Percentiles rank a stretch among this genome's conserved stretches.
Conservation (phyloP, 2,329 filamentous ascomycete genomes). For the Incumbomyces delicatus region DNA sequence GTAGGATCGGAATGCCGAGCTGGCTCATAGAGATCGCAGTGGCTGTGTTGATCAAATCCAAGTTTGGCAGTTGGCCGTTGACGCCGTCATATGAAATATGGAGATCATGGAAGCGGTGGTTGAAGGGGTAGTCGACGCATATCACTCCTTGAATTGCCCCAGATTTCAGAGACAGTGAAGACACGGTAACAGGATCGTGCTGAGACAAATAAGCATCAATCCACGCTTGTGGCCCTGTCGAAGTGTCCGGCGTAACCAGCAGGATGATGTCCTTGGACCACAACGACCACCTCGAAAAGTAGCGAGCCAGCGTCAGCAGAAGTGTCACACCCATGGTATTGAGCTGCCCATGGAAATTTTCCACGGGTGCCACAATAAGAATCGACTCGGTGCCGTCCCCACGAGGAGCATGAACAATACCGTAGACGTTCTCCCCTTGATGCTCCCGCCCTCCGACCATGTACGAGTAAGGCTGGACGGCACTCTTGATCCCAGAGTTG, state of each 20-base stretch:
- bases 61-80: constrained; percentile 89
- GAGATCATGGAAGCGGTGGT: constrained; percentile 73
- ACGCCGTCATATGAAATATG: constrained; percentile 92
- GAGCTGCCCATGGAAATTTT: constrained; percentile 64
- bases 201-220: constrained; percentile 94
- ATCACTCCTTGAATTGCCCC: constrained; percentile 87
- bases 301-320: constrained; percentile 75
- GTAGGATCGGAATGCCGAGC: constrained; percentile 74
- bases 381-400: constrained; percentile 96
- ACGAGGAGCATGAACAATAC: constrained; percentile 81
- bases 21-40: constrained; percentile 79
- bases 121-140: constrained; percentile 85
- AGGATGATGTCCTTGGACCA: constrained; percentile 99
- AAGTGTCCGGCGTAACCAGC: constrained; percentile 78
- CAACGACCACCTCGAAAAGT: constrained; percentile 95
- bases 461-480: constrained; percentile 81
- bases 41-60: constrained; percentile 92
- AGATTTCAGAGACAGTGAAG: constrained; percentile 75
- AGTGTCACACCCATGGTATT: constrained; percentile 85
- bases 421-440: constrained; percentile 82
- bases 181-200: constrained; percentile 60
- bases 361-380: constrained; percentile 83
- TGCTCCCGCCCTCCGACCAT: constrained; percentile 63
- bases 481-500: constrained; percentile 74
- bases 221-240: constrained; percentile 88